Conservation (phyloP, 192 early-diverging fungal species). For the Linnemannia elongata region DNA sequence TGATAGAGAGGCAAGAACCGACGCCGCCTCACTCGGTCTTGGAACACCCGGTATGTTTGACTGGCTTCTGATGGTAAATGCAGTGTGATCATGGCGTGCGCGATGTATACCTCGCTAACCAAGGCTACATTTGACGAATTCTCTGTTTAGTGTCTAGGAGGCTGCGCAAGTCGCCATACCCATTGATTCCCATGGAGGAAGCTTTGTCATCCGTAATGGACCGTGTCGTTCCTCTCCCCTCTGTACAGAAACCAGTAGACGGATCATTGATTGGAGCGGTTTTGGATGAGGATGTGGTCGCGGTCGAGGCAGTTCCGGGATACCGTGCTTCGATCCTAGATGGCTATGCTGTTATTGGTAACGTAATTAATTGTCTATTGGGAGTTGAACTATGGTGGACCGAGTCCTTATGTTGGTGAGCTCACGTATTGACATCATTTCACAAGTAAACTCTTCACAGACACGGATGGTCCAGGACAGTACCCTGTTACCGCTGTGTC, state of each 20-base stretch:
- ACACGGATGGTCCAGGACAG: slow-evolving; percentile 83
- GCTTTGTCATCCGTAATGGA: slow-evolving; percentile 72
- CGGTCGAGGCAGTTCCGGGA: slow-evolving; percentile 83
- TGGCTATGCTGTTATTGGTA: slow-evolving; percentile 93
- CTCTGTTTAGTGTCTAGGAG: slow-evolving; percentile 69
- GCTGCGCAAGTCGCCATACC: slow-evolving; percentile 85
- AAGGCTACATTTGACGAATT: not conserved
- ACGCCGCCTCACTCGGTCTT: slow-evolving; percentile 40
- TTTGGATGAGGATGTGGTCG: slow-evolving; percentile 81
- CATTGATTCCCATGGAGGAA: slow-evolving; percentile 79
- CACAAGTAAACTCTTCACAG: slow-evolving; percentile 22
- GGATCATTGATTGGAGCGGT: slow-evolving; percentile 72
- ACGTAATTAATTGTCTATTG: slow-evolving; percentile 55
- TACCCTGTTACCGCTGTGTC: slow-evolving; percentile 76
- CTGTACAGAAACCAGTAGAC: slow-evolving; percentile 57
- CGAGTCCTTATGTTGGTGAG: not conserved
- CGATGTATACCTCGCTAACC: not conserved
- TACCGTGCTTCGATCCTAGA: slow-evolving; percentile 93
- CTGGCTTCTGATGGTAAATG: not conserved
- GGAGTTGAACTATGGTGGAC: not conserved
- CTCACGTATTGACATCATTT: not conserved
- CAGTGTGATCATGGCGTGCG: not conserved
- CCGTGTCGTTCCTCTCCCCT: slow-evolving; percentile 45
- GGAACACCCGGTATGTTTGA: slow-evolving; percentile 48
- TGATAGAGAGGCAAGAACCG: slow-evolving; percentile 34